phyloP scores from a whole-genome alignment of 2,329 filamentous ascomycete genomes.

The Pyrenophora tritici-repentis region DNA sequence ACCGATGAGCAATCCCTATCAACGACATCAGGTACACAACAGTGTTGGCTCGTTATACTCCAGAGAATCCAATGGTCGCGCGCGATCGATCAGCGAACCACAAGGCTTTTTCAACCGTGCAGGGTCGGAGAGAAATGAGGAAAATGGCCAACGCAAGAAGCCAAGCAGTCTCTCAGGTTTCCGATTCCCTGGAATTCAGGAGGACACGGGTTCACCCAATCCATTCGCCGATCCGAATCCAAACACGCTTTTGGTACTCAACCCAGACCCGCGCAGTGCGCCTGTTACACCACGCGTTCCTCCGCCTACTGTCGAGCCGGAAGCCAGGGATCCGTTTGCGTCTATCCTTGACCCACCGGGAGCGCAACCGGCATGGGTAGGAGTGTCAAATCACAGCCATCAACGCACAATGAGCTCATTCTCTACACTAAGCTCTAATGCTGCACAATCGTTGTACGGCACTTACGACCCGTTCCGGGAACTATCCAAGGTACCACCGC shows the following conservation, averaged over 20 bases:
- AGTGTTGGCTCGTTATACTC: slow-evolving; percentile 44
- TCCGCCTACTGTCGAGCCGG: slow-evolving; percentile 24
- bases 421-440: slow-evolving; percentile 40
- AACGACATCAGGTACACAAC: slow-evolving; percentile 34
- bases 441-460: slow-evolving; percentile 35
- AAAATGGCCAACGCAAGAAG: slow-evolving; percentile 37
- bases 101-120: slow-evolving; percentile 30
- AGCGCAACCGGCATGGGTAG: slow-evolving; percentile 33
- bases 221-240: slow-evolving; percentile 38
- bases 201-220: slow-evolving; percentile 32
- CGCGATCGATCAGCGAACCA: slow-evolving; percentile 37
- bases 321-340: slow-evolving; percentile 36
- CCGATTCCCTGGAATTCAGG: slow-evolving; percentile 36
- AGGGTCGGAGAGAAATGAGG: slow-evolving; percentile 38
- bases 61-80: slow-evolving; percentile 28
- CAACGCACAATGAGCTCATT: slow-evolving; percentile 36
- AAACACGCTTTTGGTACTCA: slow-evolving; percentile 29
- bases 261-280: slow-evolving; percentile 30
- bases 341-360: slow-evolving; percentile 36
- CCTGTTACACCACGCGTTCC: slow-evolving; percentile 35
- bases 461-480: slow-evolving; percentile 34
- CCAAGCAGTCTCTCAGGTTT: slow-evolving; percentile 35
- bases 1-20: slow-evolving; percentile 35
- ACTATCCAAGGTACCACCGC: slow-evolving; percentile 26
- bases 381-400: slow-evolving; percentile 25